Evolutionary conservation across 495 filamentous ascomycete species (phyloP).

Genomic region (Astrothelium macrocarpum): DNA sequence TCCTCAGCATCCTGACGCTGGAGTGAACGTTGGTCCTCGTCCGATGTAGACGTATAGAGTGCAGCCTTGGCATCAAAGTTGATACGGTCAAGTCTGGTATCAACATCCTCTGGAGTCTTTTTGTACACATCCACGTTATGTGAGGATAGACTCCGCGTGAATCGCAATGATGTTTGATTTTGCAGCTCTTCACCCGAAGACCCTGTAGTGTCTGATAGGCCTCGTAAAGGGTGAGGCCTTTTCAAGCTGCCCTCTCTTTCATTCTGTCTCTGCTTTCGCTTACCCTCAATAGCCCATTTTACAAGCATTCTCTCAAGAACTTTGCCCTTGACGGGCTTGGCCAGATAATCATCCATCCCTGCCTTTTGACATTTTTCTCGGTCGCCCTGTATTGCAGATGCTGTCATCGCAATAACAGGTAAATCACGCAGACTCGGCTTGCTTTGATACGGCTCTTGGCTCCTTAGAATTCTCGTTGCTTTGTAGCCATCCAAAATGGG

Average conservation of each 20-base stretch:
- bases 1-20: conserved; percentile 36
- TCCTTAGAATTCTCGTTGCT: conserved; percentile 61
- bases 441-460: conserved; percentile 46
- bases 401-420: conserved; percentile 75
- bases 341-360: conserved; percentile 79
- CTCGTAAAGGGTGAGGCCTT: neutral
- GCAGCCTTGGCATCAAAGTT: conserved; percentile 17
- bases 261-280: conserved; percentile 17
- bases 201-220: neutral
- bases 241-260: neutral
- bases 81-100: conserved; percentile 16
- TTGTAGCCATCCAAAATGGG: conserved; percentile 71
- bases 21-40: conserved; percentile 23
- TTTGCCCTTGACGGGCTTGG: conserved; percentile 63
- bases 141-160: conserved; percentile 5
- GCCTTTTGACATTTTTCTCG: conserved; percentile 64
- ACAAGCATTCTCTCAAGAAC: conserved; percentile 64
- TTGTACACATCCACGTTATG: neutral
- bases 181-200: neutral
- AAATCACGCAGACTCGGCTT: conserved; percentile 42
- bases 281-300: conserved; percentile 32
- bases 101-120: conserved; percentile 10
- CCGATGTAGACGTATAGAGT: conserved; percentile 17
- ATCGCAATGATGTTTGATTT: neutral
- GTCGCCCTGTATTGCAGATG: conserved; percentile 72